A percentile compares a stretch with the other conserved stretches of the same genome.
phyloP scores from a whole-genome alignment of 306 rosid species.

The Sindora glabra region DNA sequence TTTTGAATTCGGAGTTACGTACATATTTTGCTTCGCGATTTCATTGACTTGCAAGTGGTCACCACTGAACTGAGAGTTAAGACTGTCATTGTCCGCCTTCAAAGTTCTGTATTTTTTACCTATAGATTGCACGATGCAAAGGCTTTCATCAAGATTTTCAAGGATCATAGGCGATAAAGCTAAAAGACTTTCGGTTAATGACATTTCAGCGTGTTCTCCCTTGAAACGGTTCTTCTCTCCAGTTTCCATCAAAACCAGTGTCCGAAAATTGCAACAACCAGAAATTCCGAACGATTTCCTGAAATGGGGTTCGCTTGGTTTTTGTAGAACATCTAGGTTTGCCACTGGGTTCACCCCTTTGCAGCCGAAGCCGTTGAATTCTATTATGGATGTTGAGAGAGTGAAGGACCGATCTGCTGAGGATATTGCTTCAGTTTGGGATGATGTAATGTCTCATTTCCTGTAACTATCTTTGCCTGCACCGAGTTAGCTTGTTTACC shows the following conservation, averaged over 20 bases:
- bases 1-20: too few relatives aligned
- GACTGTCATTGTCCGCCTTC: background rate
- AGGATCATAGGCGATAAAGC: constrained; percentile 21
- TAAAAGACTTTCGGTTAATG: constrained; percentile 1
- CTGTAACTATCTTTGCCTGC: background rate
- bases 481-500: background rate
- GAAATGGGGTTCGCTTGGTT: constrained; percentile 79
- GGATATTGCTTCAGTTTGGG: constrained; percentile 77
- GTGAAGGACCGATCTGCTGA: constrained; percentile 62
- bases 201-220: background rate
- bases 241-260: constrained; percentile 10
- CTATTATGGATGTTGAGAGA: constrained; percentile 65
- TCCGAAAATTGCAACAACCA: constrained; percentile 24
- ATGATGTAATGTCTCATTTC: constrained; percentile 58
- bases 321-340: constrained; percentile 52
- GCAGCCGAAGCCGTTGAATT: constrained; percentile 67
- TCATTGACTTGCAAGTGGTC: too few relatives aligned
- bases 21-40: too few relatives aligned
- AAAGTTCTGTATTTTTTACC: background rate
- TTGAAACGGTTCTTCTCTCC: constrained; percentile 18
- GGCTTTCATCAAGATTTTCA: constrained; percentile 21
- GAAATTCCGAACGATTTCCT: constrained; percentile 37
- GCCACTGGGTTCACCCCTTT: constrained; percentile 77
- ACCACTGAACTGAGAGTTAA: background rate
- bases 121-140: constrained; percentile 32